These are phyloP conservation scores for Pseudogymnoascus sp. DNA, from an alignment of 2,329 filamentous ascomycete species.

Conservation along the genomic window DNA sequence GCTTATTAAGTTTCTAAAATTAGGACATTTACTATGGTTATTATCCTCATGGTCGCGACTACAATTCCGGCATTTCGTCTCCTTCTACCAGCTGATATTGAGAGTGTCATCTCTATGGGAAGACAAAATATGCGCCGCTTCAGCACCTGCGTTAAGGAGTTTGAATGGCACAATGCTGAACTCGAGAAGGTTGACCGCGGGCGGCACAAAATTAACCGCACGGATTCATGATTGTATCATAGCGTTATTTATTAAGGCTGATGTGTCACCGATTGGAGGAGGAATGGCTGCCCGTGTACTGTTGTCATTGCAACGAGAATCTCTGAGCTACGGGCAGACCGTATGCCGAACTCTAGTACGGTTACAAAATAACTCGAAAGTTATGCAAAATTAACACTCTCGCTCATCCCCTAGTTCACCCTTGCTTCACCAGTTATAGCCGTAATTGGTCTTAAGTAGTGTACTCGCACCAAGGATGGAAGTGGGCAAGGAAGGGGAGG, in stretches of 20 bases:
- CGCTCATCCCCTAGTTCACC: no score
- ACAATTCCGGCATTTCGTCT: constrained; percentile 13
- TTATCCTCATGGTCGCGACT: constrained; percentile 20
- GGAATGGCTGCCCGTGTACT: no score
- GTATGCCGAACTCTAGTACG: no score
- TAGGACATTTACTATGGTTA: constrained; percentile 24
- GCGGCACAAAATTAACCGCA: constrained; percentile 8
- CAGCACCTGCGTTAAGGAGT: constrained; percentile 18
- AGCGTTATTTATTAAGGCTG: not conserved
- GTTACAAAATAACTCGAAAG: no score
- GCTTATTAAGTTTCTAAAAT: not conserved
- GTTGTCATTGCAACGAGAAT: no score
- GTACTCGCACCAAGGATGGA: no score
- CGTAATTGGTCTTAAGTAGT: no score
- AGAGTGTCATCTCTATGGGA: constrained; percentile 16
- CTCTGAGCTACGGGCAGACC: no score
- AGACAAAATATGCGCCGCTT: constrained; percentile 19
- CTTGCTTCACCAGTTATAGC: no score
- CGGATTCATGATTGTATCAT: not conserved
- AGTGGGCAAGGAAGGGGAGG: no score
- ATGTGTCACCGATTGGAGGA: no score
- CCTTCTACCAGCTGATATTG: constrained; percentile 17
- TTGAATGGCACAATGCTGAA: constrained; percentile 19
- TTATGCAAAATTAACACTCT: no score
- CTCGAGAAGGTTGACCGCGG: constrained; percentile 17